Conservation (phyloP, 352 stramenopile genomes). For the Achlya hypogyna region DNA sequence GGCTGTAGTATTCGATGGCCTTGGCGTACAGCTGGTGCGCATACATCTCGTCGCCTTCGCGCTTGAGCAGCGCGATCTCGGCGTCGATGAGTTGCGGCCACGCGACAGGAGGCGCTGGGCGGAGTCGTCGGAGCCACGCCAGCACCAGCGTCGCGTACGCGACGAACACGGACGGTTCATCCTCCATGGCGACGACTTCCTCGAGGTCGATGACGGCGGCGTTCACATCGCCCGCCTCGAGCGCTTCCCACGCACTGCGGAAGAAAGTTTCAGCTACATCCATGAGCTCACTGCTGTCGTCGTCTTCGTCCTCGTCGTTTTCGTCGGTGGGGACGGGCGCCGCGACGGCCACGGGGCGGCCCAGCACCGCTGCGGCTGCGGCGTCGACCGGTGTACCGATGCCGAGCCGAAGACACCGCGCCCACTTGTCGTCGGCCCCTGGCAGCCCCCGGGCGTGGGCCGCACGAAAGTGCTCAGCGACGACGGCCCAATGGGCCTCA, state of each 20-base stretch:
- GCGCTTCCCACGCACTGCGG: not conserved
- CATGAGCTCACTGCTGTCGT: not conserved
- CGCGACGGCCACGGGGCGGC: no score
- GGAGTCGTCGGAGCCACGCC: not conserved
- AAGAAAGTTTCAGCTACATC: not conserved
- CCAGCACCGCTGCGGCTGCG: not conserved
- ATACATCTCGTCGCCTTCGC: constrained; percentile 7
- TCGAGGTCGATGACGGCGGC: not conserved
- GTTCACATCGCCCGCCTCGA: not conserved
- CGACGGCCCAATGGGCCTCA: not conserved
- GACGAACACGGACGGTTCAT: not conserved
- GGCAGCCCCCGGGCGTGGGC: not conserved
- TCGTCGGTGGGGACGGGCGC: not conserved
- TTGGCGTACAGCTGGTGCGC: constrained; percentile 5
- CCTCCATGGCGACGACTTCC: not conserved
- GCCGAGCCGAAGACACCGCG: not conserved
- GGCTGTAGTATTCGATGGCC: constrained; percentile 2
- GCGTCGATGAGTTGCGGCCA: not conserved
- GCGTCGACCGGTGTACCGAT: not conserved
- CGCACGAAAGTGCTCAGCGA: not conserved
- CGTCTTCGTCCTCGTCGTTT: not conserved
- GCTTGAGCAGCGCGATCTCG: not conserved
- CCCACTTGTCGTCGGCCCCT: not conserved
- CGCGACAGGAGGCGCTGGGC: not conserved
- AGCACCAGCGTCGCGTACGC: not conserved